Conservation (phyloP, 768 basidiomycete species). For the Mycena indigotica region DNA sequence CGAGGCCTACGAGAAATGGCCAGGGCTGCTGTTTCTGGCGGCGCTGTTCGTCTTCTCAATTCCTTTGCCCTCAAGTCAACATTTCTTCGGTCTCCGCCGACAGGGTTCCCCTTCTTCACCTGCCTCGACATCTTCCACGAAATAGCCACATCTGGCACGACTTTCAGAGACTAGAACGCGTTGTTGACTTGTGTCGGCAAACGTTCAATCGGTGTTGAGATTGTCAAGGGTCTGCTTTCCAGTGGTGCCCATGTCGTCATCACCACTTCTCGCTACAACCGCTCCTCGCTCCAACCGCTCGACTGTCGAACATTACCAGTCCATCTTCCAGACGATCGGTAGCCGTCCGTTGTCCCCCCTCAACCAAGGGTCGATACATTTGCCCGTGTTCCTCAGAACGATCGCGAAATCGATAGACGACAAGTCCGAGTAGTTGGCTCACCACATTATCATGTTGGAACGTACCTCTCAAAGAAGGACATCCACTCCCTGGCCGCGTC, state of each 20-base stretch:
- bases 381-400: slow-evolving; percentile 97
- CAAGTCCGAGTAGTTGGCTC: slow-evolving; percentile 88
- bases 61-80: slow-evolving; percentile 90
- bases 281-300: slow-evolving; percentile 90
- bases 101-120: slow-evolving; percentile 90
- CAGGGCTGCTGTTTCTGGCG: slow-evolving; percentile 83
- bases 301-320: slow-evolving; percentile 97
- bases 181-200: slow-evolving; percentile 97
- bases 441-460: slow-evolving; percentile 97
- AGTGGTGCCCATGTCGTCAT: slow-evolving; percentile 96
- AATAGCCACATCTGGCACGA: slow-evolving; percentile 97
- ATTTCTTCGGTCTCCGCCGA: slow-evolving; percentile 76
- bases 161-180: slow-evolving; percentile 99
- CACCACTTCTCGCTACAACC: slow-evolving; percentile 97
- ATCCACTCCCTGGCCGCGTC: neutral
- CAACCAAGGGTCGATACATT: slow-evolving; percentile 99
- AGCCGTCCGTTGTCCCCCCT: slow-evolving; percentile 96
- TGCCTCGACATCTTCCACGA: slow-evolving; percentile 95
- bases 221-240: slow-evolving; percentile 93
- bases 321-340: slow-evolving; percentile 93
- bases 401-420: slow-evolving; percentile 99
- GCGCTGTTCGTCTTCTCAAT: slow-evolving; percentile 88
- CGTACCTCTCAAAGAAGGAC: neutral
- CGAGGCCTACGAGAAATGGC: slow-evolving; percentile 99
- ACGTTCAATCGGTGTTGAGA: slow-evolving; percentile 96